phyloP scores from a whole-genome alignment of 2,329 filamentous ascomycete species.

The Aspergillus piperis region DNA sequence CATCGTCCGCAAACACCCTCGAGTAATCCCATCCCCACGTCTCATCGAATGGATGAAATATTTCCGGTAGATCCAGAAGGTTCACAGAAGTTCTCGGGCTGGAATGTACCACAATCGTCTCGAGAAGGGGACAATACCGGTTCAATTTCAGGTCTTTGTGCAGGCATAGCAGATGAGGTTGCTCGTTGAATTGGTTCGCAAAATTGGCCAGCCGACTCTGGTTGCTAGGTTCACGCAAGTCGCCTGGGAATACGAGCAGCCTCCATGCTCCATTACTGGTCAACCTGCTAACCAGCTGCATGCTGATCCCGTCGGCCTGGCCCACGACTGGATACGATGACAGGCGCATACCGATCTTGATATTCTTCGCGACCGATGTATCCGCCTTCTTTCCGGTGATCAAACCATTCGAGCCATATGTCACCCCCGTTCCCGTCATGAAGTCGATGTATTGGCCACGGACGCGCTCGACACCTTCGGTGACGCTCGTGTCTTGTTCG shows the following conservation, averaged over 20 bases:
- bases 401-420: constrained; percentile 8
- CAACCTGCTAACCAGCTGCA: constrained; percentile 13
- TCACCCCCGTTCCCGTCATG: constrained; percentile 11
- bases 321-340: constrained; percentile 10
- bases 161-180: neutral
- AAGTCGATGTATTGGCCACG: constrained; percentile 5
- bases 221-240: constrained; percentile 5
- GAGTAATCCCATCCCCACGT: constrained; percentile 21
- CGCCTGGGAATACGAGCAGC: constrained; percentile 23
- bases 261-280: constrained; percentile 22
- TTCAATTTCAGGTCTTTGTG: neutral
- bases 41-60: constrained; percentile 21
- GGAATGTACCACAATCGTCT: constrained; percentile 19
- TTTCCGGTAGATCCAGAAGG: constrained; percentile 16
- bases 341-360: constrained; percentile 21
- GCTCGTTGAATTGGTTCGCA: constrained; percentile 4
- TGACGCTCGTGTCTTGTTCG: neutral
- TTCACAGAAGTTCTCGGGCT: constrained; percentile 3
- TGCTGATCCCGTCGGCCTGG: constrained; percentile 13
- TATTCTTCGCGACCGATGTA: constrained; percentile 9
- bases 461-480: constrained; percentile 2
- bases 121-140: neutral
- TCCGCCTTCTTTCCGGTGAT: neutral
- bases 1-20: constrained; percentile 20
- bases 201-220: constrained; percentile 10